phyloP scores from a whole-genome alignment of 1,284 basidiomycete genomes.

The Tilletia caries region DNA sequence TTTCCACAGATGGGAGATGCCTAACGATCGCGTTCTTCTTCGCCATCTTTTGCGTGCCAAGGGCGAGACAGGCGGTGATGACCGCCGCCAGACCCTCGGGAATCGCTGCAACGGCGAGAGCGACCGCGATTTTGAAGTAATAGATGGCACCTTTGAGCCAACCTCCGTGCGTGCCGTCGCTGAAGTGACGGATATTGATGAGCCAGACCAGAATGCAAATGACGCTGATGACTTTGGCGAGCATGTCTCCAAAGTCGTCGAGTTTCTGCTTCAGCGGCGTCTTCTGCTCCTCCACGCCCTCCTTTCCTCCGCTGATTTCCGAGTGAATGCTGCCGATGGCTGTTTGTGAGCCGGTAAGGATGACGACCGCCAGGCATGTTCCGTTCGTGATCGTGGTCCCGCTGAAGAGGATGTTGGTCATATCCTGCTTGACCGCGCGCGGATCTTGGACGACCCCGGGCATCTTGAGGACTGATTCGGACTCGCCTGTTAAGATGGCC shows the following conservation, averaged over 20 bases:
- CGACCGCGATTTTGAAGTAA: conserved; percentile 97
- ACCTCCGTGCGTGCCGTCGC: conserved; percentile 84
- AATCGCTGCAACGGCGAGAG: conserved; percentile 65
- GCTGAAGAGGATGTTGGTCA: conserved; percentile 89
- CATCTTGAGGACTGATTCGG: conserved; percentile 77
- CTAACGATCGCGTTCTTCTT: conserved; percentile 94
- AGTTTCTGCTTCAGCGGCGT: conserved; percentile 91
- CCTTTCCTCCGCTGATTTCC: conserved; percentile 62
- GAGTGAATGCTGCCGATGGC: conserved; percentile 93
- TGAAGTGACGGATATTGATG: conserved; percentile 88
- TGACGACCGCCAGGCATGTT: conserved; percentile 75
- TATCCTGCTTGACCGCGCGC: conserved; percentile 87
- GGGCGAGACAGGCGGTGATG: conserved; percentile 89
- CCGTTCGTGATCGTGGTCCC: conserved; percentile 93
- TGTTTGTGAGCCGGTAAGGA: conserved; percentile 76
- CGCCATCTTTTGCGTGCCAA: conserved; percentile 96
- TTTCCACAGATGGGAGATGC: conserved; percentile 92
- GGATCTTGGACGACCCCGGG: conserved; percentile 65
- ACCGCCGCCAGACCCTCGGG: conserved; percentile 77
- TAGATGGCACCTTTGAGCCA: conserved; percentile 86
- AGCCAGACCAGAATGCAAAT: conserved; percentile 94
- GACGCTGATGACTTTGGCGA: conserved; percentile 91
- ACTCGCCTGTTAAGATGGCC: conserved; percentile 90
- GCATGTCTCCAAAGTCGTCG: conserved; percentile 91
- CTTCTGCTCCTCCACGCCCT: conserved; percentile 62